Percentiles rank a stretch among this genome's conserved stretches.
Evolutionary conservation across 192 early-diverging fungal species (phyloP).

Genomic region (Umbelopsis sp.): DNA sequence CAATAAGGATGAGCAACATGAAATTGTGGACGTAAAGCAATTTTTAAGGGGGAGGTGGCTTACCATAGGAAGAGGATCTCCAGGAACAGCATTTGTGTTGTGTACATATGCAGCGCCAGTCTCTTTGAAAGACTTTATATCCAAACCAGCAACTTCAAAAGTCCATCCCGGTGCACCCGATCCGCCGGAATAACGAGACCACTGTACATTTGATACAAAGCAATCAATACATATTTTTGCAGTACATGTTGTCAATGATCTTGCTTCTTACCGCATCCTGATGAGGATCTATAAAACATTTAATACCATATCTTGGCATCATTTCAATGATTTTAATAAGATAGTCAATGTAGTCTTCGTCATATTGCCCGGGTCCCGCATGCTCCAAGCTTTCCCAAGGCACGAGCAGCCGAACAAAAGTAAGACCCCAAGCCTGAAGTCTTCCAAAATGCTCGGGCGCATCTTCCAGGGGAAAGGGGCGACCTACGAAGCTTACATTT

Average conservation of each 20-base stretch:
- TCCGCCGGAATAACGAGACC: conserved; percentile 79
- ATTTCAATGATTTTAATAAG: conserved; percentile 63
- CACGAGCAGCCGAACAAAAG: conserved; percentile 75
- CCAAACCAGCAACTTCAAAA: conserved; percentile 79
- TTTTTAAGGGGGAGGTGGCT: not conserved
- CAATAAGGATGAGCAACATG: conserved; percentile 13
- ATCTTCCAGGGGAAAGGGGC: conserved; percentile 78
- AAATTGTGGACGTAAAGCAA: not conserved
- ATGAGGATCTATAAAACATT: conserved; percentile 88
- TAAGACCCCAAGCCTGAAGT: conserved; percentile 77
- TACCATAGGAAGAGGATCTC: conserved; percentile 50
- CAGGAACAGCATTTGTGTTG: conserved; percentile 56
- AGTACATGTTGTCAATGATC: not conserved
- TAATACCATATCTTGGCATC: conserved; percentile 75
- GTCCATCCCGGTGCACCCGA: conserved; percentile 88
- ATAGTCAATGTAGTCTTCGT: conserved; percentile 82
- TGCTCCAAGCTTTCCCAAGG: conserved; percentile 87
- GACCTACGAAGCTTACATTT: conserved; percentile 75
- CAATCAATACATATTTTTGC: not conserved
- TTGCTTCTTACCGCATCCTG: conserved; percentile 69
- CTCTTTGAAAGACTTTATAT: conserved; percentile 71
- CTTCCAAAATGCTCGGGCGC: conserved; percentile 77
- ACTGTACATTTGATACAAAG: conserved; percentile 30
- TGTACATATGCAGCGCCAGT: conserved; percentile 83
- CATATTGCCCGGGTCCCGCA: conserved; percentile 78